Evolutionary conservation across 257 asterid species (phyloP), one percentile per base, ranked within the genome.

Genomic region (Echites panduratus): DNA sequence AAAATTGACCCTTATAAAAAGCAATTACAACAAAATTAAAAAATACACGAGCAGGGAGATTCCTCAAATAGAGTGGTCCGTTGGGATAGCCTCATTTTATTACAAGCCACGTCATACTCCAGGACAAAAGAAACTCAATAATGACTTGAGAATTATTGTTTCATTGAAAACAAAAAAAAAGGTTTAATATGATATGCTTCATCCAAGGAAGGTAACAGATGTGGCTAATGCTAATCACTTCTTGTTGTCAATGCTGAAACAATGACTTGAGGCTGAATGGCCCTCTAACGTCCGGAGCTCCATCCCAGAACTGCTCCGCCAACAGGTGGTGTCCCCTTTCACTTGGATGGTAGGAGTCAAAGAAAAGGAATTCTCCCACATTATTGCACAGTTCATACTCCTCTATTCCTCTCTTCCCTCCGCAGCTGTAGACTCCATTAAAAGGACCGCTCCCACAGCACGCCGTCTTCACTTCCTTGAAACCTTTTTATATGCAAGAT

Each of bases 361-460:
- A 88, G 47, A 82, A 88, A 44, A 88, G 70, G 66, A 71, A 70
- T 7, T 83, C 81, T 12, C 48, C 77, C 14, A 87, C 83, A 54
- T 84, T 78, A 9, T 77, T 74, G 59, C 95, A 88, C n/a, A 87
- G 70, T 38, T 81, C 70, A 20, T 61, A 87, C 7, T 82, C 80
- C 76, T 79, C 71, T 17, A 58, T 83, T 5, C 41, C 57, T 74
- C 90, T 83, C 79, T 80, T 85, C 7, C 90, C 95, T 74, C 95
- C 92, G 66, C 92, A 89, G 77, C 83, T 85, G 73, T 75, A 72
- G 29, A 68, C 68, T 68, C 87, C 95, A 27, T 86, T 79, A 40
- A 70, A 87, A 40, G 71, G 79, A 57, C 95, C 95, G 1, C 82
- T 80, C 1, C 95, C 95, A 69, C 90, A 89, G 66, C 92, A 89